A percentile compares a stretch with the other conserved stretches of the same genome.
Conservation (phyloP, 345 rosid species). For the Abelmoschus esculentus region DNA sequence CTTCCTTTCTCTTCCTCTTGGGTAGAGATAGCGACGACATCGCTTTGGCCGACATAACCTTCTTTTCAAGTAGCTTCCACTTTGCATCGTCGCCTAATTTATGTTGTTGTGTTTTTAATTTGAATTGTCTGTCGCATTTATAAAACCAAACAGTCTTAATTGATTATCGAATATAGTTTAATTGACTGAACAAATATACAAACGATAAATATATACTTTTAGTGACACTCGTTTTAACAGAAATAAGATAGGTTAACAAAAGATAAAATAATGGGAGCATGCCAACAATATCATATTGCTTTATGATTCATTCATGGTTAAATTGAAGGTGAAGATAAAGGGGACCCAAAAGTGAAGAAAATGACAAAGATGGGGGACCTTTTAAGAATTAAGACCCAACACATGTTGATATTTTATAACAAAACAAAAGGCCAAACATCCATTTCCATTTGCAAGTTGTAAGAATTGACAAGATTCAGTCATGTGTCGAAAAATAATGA, state of each 20-base stretch:
- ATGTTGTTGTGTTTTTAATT: slow-evolving; percentile 37
- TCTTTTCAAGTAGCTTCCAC: slow-evolving; percentile 70
- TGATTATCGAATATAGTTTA: too few species aligned
- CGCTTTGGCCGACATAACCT: slow-evolving; percentile 59
- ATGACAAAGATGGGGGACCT: background rate
- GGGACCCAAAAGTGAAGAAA: background rate
- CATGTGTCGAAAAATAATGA: too few species aligned
- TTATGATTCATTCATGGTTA: background rate
- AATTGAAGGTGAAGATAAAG: background rate
- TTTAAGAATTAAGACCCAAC: background rate
- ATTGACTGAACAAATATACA: too few species aligned
- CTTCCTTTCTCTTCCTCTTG: slow-evolving; percentile 47
- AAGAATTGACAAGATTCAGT: too few species aligned
- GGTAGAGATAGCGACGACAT: slow-evolving; percentile 44
- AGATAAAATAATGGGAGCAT: too few species aligned
- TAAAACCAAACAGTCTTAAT: too few species aligned
- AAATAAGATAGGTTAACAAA: too few species aligned
- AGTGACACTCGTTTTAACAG: too few species aligned
- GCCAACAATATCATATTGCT: too few species aligned
- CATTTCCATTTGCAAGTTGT: too few species aligned
- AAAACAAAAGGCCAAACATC: background rate
- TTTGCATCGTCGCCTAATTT: slow-evolving; percentile 37
- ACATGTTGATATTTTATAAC: background rate
- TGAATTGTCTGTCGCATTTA: slow-evolving; percentile 53
- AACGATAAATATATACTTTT: too few species aligned